These are phyloP conservation scores for Tuber microsphaerosporum DNA, from an alignment of 495 filamentous ascomycete genomes.

Conservation along the genomic window DNA sequence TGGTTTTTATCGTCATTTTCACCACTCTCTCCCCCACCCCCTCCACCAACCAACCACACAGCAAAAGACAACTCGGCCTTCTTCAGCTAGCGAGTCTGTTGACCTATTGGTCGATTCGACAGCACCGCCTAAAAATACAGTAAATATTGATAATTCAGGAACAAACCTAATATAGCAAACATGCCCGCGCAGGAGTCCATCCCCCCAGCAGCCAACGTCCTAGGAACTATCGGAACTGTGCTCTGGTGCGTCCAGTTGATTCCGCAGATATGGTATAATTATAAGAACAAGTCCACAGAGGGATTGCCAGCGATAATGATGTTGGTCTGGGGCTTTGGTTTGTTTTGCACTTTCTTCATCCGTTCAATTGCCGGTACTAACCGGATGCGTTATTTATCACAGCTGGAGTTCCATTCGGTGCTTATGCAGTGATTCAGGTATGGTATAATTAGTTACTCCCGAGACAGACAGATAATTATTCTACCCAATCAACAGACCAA, in stretches of 20 bases:
- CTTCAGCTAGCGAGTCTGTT: neutral
- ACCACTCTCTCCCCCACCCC: neutral
- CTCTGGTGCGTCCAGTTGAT: constrained; percentile 53
- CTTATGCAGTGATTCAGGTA: constrained; percentile 41
- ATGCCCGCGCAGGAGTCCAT: constrained; percentile 40
- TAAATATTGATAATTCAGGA: neutral
- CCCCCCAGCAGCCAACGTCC: constrained; percentile 49
- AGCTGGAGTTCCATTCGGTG: constrained; percentile 48
- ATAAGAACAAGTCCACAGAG: constrained; percentile 61
- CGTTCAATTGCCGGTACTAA: constrained; percentile 2
- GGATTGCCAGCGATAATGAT: constrained; percentile 67
- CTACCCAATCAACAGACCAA: neutral
- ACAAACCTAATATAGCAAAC: neutral
- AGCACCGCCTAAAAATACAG: neutral
- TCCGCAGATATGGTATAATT: constrained; percentile 66
- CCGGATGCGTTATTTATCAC: neutral
- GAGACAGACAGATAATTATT: neutral
- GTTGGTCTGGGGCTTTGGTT: constrained; percentile 66
- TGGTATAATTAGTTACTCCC: neutral
- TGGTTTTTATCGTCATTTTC: neutral
- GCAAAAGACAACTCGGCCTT: neutral
- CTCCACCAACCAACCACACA: neutral
- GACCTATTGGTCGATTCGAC: neutral
- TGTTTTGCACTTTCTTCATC: constrained; percentile 22
- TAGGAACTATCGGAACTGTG: constrained; percentile 53